A percentile compares a stretch with the other conserved stretches of the same genome.
Conservation (phyloP, 2,329 filamentous ascomycete species). For the Diaporthe sp. region DNA sequence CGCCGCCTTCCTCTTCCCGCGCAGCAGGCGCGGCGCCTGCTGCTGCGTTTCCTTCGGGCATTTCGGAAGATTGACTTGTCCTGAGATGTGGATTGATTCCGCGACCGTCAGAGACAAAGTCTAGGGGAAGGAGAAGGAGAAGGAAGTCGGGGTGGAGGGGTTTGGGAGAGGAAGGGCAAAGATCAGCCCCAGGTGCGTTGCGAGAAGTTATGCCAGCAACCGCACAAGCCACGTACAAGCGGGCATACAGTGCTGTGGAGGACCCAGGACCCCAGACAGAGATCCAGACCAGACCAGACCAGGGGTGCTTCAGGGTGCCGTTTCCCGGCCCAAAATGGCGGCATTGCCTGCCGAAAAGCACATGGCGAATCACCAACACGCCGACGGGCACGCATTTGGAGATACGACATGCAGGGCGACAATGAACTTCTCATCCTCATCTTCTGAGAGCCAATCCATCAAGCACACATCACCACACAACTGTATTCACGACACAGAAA, state of each 20-base stretch:
- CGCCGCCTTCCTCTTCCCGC: slow-evolving; percentile 41
- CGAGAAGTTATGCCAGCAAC: slow-evolving; percentile 12
- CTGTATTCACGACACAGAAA: not conserved
- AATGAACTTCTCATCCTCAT: not conserved
- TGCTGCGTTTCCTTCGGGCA: slow-evolving; percentile 41
- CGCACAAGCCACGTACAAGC: slow-evolving; percentile 32
- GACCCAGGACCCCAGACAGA: slow-evolving; percentile 4
- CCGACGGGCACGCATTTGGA: not conserved
- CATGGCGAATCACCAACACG: slow-evolving; percentile 24
- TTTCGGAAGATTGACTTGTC: slow-evolving; percentile 34
- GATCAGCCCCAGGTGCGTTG: not conserved
- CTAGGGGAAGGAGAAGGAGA: not conserved
- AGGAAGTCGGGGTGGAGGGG: not conserved
- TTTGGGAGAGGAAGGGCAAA: not conserved
- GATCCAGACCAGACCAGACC: not conserved
- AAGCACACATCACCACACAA: slow-evolving; percentile 4
- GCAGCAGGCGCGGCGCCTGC: slow-evolving; percentile 41
- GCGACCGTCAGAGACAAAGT: slow-evolving; percentile 27
- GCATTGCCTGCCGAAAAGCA: slow-evolving; percentile 25
- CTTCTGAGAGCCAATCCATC: slow-evolving; percentile 18
- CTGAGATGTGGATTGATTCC: slow-evolving; percentile 22
- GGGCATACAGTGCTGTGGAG: not conserved
- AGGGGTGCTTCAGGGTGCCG: not conserved
- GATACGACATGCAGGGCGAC: not conserved
- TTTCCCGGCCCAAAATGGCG: slow-evolving; percentile 1